A percentile compares a stretch with the other conserved stretches of the same genome.
phyloP scores from a whole-genome alignment of 108 stramenopile species.

The Licmophora abbreviata region DNA sequence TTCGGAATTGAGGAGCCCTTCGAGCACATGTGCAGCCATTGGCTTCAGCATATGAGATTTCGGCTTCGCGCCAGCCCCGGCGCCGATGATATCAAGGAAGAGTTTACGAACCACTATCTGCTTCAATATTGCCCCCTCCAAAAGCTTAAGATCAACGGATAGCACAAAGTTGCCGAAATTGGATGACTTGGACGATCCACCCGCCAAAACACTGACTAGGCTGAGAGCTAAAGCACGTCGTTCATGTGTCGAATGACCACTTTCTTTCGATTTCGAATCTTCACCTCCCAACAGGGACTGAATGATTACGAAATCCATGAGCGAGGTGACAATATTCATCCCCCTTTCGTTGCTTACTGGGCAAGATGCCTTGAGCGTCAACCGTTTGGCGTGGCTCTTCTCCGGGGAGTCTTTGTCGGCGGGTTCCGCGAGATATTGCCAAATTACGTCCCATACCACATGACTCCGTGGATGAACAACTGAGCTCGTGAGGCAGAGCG shows the following conservation, averaged over 20 bases:
- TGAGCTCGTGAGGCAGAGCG: constrained; percentile 47
- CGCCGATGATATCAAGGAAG: constrained; percentile 57
- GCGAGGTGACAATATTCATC: constrained; percentile 25
- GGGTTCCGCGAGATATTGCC: constrained; percentile 49
- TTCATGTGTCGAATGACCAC: constrained; percentile 51
- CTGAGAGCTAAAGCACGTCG: constrained; percentile 50
- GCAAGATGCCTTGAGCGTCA: constrained; percentile 19
- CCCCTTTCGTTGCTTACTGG: constrained; percentile 21
- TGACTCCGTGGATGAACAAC: constrained; percentile 69
- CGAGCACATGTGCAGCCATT: constrained; percentile 24
- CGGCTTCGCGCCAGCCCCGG: constrained; percentile 33
- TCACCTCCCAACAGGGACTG: constrained; percentile 28
- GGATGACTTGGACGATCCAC: constrained; percentile 43
- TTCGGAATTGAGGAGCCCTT: constrained; percentile 1
- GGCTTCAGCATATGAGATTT: constrained; percentile 38
- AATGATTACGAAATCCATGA: constrained; percentile 48
- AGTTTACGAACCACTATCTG: constrained; percentile 40
- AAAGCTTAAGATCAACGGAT: constrained; percentile 20
- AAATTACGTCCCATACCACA: constrained; percentile 75
- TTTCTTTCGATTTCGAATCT: constrained; percentile 16
- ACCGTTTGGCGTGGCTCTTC: constrained; percentile 9
- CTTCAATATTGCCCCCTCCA: constrained; percentile 38
- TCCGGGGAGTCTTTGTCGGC: constrained; percentile 3
- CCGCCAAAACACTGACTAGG: constrained; percentile 31
- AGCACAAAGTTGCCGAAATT: constrained; percentile 39